Conservation (phyloP, 2,329 filamentous ascomycete species). For the Reticulascus tulasneorum region DNA sequence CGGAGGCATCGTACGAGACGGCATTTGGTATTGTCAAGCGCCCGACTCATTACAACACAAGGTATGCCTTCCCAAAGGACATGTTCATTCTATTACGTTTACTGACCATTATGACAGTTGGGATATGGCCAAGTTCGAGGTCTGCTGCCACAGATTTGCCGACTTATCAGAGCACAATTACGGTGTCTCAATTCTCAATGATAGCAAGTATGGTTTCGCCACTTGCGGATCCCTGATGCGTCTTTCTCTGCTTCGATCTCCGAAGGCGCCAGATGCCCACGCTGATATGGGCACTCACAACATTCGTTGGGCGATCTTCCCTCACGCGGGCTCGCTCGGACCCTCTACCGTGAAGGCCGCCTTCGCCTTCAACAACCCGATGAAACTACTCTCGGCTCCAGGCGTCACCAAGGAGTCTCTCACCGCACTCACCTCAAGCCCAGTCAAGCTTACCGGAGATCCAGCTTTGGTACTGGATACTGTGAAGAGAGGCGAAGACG, state of each 20-base stretch:
- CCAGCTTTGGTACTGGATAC: constrained; percentile 76
- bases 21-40: constrained; percentile 86
- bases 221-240: constrained; percentile 87
- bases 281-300: constrained; percentile 89
- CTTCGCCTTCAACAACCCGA: constrained; percentile 85
- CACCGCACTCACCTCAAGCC: constrained; percentile 22
- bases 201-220: constrained; percentile 94
- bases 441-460: constrained; percentile 65
- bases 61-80: constrained; percentile 27
- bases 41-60: constrained; percentile 97
- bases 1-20: constrained; percentile 90
- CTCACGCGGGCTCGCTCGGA: constrained; percentile 70
- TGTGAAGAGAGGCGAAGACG: constrained; percentile 89
- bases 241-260: constrained; percentile 76
- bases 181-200: constrained; percentile 89
- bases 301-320: constrained; percentile 88
- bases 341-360: constrained; percentile 74
- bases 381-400: constrained; percentile 49
- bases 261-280: constrained; percentile 89
- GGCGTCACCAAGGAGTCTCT: constrained; percentile 21
- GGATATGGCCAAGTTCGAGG: constrained; percentile 98
- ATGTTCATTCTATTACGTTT: too few species aligned
- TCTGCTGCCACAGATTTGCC: constrained; percentile 92
- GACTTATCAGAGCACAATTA: constrained; percentile 86
- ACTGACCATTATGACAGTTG: constrained; percentile 44